Conservation (phyloP, 1,284 basidiomycete genomes). For the Leccinum subfulvum region DNA sequence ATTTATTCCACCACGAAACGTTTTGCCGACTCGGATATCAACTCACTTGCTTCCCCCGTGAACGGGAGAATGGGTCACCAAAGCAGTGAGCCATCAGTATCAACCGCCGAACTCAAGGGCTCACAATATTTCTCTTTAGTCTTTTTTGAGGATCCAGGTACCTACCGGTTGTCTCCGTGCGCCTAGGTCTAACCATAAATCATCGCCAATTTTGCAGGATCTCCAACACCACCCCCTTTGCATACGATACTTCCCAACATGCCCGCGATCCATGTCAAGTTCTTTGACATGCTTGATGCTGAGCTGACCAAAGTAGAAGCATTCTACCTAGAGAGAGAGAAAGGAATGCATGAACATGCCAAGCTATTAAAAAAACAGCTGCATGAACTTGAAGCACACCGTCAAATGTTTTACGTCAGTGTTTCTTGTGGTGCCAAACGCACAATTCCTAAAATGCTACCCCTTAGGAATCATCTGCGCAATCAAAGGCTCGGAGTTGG, state of each 20-base stretch:
- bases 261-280: slow-evolving; percentile 60
- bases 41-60: neutral
- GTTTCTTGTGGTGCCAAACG: neutral
- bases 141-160: slow-evolving; percentile 15
- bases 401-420: slow-evolving; percentile 63
- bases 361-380: slow-evolving; percentile 67
- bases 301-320: slow-evolving; percentile 81
- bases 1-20: neutral
- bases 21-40: neutral
- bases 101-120: neutral
- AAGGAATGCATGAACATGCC: slow-evolving; percentile 60
- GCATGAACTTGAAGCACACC: slow-evolving; percentile 70
- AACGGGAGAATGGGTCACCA: slow-evolving; percentile 6
- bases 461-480: slow-evolving; percentile 18
- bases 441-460: slow-evolving; percentile 9
- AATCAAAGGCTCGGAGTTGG: slow-evolving; percentile 15
- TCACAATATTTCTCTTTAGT: slow-evolving; percentile 10
- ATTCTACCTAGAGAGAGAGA: slow-evolving; percentile 78
- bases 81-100: slow-evolving; percentile 13
- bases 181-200: neutral
- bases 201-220: slow-evolving; percentile 6
- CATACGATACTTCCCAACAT: slow-evolving; percentile 53
- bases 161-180: slow-evolving; percentile 3
- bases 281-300: slow-evolving; percentile 72
- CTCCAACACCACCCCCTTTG: slow-evolving; percentile 37